These are phyloP conservation scores for Fusarium camptoceras DNA, from an alignment of 2,329 filamentous ascomycete genomes.

Conservation along the genomic window DNA sequence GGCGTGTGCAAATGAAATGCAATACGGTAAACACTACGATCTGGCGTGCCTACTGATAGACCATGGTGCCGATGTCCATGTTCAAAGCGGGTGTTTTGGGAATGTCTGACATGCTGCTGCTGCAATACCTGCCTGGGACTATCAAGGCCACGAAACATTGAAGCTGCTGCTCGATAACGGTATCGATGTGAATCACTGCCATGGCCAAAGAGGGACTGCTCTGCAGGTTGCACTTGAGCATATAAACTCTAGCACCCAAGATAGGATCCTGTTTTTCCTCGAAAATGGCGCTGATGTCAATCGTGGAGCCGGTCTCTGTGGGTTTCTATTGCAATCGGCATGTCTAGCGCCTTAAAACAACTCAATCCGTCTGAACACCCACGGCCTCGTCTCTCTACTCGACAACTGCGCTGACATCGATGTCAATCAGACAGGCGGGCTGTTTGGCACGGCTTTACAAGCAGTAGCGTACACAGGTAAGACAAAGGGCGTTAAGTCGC, in stretches of 20 bases:
- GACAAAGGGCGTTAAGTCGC: background rate
- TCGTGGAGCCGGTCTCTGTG: background rate
- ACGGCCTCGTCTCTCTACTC: background rate
- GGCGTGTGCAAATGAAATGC: background rate
- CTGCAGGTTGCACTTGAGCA: background rate
- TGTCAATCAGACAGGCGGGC: background rate
- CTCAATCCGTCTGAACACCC: too few species aligned
- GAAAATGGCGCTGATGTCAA: background rate
- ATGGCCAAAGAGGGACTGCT: background rate
- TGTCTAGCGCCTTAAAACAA: background rate
- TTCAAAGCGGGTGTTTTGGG: background rate
- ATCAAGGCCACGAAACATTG: background rate
- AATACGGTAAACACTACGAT: background rate
- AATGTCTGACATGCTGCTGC: background rate
- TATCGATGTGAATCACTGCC: background rate
- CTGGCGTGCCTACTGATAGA: background rate
- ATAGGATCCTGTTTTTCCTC: background rate
- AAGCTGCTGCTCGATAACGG: background rate
- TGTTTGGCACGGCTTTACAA: background rate
- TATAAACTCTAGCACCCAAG: background rate
- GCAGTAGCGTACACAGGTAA: background rate
- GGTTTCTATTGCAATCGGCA: background rate
- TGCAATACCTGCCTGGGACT: background rate
- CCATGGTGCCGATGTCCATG: background rate
- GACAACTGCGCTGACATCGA: background rate